phyloP scores from a whole-genome alignment of 2,329 filamentous ascomycete genomes.

The Colletotrichum sublineola region DNA sequence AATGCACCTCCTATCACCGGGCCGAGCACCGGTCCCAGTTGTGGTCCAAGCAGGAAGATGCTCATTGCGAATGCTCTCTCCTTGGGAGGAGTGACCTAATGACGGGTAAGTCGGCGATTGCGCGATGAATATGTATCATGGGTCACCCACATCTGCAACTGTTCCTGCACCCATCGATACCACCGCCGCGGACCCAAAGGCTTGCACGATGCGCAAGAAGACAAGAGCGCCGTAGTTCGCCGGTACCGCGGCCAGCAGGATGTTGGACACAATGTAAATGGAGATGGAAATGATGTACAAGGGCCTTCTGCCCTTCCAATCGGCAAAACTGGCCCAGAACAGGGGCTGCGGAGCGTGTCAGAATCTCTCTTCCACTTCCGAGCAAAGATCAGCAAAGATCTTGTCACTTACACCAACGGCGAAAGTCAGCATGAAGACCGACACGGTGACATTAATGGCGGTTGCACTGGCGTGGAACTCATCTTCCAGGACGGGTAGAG shows the following conservation, averaged over 20 bases:
- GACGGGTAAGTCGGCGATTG: slow-evolving; percentile 38
- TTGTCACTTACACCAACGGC: slow-evolving; percentile 51
- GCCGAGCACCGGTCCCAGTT: slow-evolving; percentile 59
- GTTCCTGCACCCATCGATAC: slow-evolving; percentile 59
- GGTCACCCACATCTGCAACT: slow-evolving; percentile 52
- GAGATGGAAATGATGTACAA: slow-evolving; percentile 56
- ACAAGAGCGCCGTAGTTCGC: slow-evolving; percentile 54
- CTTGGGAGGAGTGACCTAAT: slow-evolving; percentile 50
- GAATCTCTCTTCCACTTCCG: background rate
- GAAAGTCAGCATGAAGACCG: slow-evolving; percentile 59
- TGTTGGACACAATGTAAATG: slow-evolving; percentile 55
- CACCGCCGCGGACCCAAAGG: slow-evolving; percentile 58
- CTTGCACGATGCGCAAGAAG: slow-evolving; percentile 57
- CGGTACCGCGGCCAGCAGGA: slow-evolving; percentile 54
- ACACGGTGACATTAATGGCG: slow-evolving; percentile 58
- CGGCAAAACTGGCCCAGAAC: slow-evolving; percentile 56
- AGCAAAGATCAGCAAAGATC: background rate
- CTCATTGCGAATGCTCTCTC: slow-evolving; percentile 56
- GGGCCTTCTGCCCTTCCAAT: slow-evolving; percentile 55
- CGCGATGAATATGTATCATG: background rate
- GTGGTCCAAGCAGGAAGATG: slow-evolving; percentile 58
- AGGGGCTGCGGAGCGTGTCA: slow-evolving; percentile 50
- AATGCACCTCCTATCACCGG: slow-evolving; percentile 58
- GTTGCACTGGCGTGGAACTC: slow-evolving; percentile 54
- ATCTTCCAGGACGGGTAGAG: slow-evolving; percentile 53